Evolutionary conservation across 352 stramenopile species (phyloP), one percentile per base, ranked within the genome.

Genomic region (Globisporangium nodosum): DNA sequence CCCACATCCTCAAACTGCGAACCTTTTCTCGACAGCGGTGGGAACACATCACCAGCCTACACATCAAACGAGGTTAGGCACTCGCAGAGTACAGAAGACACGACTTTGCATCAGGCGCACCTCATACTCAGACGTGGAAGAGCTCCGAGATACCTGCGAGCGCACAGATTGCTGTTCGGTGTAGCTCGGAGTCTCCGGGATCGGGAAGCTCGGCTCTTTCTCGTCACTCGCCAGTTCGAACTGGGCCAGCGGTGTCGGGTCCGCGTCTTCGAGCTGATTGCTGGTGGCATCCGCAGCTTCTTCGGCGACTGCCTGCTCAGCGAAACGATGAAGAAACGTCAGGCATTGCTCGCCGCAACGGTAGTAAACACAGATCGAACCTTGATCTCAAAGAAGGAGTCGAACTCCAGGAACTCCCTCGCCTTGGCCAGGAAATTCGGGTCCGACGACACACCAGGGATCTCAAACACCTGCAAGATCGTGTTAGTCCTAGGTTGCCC

Each of bases 371-470:
- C 12, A 43, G 20, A 5, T 55, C 67, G 54, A 64, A 88, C 78
- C 45, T 76, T 68, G 31, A 88, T 79, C 51, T 87, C 78, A 43
- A 90, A 89, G 64, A 87, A 90, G 0, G 60, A 66, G 53, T 90
- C 63, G 27, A 90, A 92, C 1, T 67, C 73, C 12, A 92, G 61
- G 42, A 90, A 90, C 7, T 63, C 64, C 33, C 76, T 84, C 40
- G 81, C 60, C 63, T 82, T 81, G 35, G 51, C 52, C 4, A 79
- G 56, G 37, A 84, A 54, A 4, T 54, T 40, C 37, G 70, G 59
- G 24, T 87, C 73, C 8, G 62, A 63, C 24, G 66, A 78, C 21
- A 82, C 70, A 40, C 73, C 69, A 2, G 69, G 71, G 27, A 85
- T 76, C 18, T 78, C 71, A 61, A 84, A 84, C 0, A 87, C 64